Conservation (phyloP, 148 eudicot species). For the Amaranthus palmeri region DNA sequence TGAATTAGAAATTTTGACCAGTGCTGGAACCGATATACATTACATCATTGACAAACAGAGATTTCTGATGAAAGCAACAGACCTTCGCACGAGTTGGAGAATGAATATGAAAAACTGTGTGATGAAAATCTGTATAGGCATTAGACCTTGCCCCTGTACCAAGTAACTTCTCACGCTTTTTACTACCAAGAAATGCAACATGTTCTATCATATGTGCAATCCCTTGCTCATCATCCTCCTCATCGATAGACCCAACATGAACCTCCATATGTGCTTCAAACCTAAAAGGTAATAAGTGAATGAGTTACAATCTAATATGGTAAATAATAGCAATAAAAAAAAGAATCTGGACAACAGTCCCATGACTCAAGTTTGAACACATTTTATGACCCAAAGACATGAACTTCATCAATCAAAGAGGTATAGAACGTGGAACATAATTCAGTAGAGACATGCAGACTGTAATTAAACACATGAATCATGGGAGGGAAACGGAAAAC, state of each 20-base stretch:
- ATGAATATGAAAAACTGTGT: conserved; percentile 97
- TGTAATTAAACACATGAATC: neutral
- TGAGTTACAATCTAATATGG: too few species aligned
- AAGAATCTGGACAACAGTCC: neutral
- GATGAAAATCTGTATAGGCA: conserved; percentile 99
- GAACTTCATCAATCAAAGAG: neutral
- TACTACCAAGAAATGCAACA: conserved; percentile 99
- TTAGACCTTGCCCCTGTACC: conserved; percentile 99
- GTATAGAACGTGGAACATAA: neutral
- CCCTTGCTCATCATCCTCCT: conserved; percentile 99
- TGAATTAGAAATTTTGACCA: neutral
- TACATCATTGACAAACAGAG: neutral
- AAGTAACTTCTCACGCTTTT: conserved; percentile 93
- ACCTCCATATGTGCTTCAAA: conserved; percentile 99
- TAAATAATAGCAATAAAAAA: too few species aligned
- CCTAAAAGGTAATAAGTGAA: conserved; percentile 30
- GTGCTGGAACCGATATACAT: neutral
- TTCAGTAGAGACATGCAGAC: conserved; percentile 2
- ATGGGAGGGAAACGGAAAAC: neutral
- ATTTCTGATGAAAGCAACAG: conserved; percentile 18
- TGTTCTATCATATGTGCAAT: conserved; percentile 99
- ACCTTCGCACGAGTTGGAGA: conserved; percentile 89
- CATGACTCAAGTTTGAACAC: neutral
- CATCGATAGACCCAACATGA: conserved; percentile 97
- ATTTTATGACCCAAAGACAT: neutral